Conservation (phyloP, 2,329 filamentous ascomycete species). For the Intubia oerlemansii region DNA sequence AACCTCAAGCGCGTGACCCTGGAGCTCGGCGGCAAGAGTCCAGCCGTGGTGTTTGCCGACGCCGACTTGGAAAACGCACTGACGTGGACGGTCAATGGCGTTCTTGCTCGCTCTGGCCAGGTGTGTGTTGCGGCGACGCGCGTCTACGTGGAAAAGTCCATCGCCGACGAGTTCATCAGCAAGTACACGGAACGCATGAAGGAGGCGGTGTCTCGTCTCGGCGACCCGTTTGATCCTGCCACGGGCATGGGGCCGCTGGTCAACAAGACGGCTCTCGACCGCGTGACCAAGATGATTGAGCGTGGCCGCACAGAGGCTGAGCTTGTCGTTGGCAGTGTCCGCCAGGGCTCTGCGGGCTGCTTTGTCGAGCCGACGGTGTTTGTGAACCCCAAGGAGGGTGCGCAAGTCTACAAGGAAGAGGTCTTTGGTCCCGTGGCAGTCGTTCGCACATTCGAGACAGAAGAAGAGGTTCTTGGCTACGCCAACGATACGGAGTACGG, state of each 20-base stretch:
- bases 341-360: constrained; percentile 1
- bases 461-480: constrained; percentile 23
- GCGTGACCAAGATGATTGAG: constrained; percentile 26
- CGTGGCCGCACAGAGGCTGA: constrained; percentile 10
- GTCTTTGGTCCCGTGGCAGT: constrained; percentile 31
- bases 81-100: constrained; percentile 17
- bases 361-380: constrained; percentile 19
- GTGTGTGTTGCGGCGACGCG: constrained; percentile 25
- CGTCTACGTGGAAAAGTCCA: constrained; percentile 20
- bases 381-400: constrained; percentile 14
- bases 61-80: constrained; percentile 34
- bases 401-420: constrained; percentile 23
- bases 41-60: constrained; percentile 35
- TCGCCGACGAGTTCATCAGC: constrained; percentile 11
- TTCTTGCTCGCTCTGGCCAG: constrained; percentile 23
- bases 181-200: constrained; percentile 24
- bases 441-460: constrained; percentile 26
- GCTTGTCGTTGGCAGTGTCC: constrained; percentile 25
- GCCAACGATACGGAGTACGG: constrained; percentile 31
- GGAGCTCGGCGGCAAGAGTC: constrained; percentile 36
- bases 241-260: constrained; percentile 20
- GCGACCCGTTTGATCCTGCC: constrained; percentile 20
- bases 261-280: constrained; percentile 35
- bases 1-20: constrained; percentile 39
- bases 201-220: constrained; percentile 15